Percentiles rank a stretch among this genome's conserved stretches.
phyloP scores from a whole-genome alignment of 176 grass and related monocot genomes.

The Oryza punctata region DNA sequence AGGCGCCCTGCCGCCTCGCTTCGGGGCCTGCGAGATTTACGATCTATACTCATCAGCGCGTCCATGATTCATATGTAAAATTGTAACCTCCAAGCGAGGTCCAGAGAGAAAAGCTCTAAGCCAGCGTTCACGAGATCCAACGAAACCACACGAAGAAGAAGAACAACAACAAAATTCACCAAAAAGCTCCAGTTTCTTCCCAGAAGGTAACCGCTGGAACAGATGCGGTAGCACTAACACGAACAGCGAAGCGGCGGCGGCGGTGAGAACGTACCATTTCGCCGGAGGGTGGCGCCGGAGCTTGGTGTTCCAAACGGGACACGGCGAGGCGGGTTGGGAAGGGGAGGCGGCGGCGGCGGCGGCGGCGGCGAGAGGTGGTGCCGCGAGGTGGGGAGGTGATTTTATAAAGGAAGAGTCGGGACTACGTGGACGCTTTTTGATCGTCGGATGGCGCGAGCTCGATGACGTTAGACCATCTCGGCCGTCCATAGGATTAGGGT shows the following conservation, averaged over 20 bases:
- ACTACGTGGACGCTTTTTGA: background rate
- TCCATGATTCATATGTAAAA: background rate
- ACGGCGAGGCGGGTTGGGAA: background rate
- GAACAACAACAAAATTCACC: too few relatives aligned
- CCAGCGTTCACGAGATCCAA: background rate
- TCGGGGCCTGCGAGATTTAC: conserved; percentile 57
- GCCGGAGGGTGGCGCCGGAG: conserved; percentile 1
- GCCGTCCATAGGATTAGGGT: conserved; percentile 37
- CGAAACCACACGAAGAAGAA: background rate
- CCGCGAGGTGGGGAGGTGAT: background rate
- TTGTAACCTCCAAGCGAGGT: background rate
- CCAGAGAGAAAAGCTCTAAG: background rate
- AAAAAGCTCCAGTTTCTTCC: background rate
- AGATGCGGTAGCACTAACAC: background rate
- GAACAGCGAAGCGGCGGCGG: background rate
- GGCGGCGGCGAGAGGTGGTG: background rate
- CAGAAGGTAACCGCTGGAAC: background rate
- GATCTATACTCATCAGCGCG: background rate
- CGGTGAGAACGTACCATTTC: conserved; percentile 34
- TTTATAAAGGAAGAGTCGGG: conserved; percentile 13
- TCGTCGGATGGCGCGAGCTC: background rate
- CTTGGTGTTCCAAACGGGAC: conserved; percentile 40
- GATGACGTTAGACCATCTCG: background rate
- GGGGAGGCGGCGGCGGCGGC: conserved; percentile 9
- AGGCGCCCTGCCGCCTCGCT: conserved; percentile 52